Conservation (phyloP, 2,329 filamentous ascomycete species). For the Lachnellula arida region DNA sequence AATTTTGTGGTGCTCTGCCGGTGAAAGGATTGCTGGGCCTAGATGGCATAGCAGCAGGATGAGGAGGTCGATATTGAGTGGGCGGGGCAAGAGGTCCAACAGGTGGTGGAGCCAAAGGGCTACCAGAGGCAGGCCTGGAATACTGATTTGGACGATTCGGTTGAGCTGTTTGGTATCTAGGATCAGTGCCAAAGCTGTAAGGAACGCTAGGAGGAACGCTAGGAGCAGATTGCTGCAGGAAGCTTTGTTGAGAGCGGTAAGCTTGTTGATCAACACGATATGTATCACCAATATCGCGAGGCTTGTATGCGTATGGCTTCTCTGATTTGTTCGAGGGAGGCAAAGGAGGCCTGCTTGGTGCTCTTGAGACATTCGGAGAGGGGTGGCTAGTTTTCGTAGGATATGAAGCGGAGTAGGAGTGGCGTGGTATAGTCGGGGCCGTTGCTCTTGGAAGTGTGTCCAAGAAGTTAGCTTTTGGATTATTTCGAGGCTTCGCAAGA, state of each 20-base stretch:
- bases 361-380: conserved; percentile 25
- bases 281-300: conserved; percentile 27
- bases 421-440: conserved; percentile 36
- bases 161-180: conserved; percentile 18
- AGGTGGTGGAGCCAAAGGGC: not conserved
- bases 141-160: not conserved
- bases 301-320: conserved; percentile 52
- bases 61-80: conserved; percentile 15
- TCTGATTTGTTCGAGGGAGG: conserved; percentile 33
- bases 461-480: conserved; percentile 66
- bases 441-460: conserved; percentile 58
- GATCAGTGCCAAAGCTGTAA: conserved; percentile 30
- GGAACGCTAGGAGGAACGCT: conserved; percentile 2
- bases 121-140: not conserved
- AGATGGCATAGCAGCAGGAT: conserved; percentile 8
- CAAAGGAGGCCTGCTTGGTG: conserved; percentile 30
- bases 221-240: conserved; percentile 28
- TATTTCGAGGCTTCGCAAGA: conserved; percentile 53
- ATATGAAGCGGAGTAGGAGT: conserved; percentile 32
- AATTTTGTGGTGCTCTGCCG: conserved; percentile 12
- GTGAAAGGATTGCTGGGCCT: conserved; percentile 26
- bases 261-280: conserved; percentile 31
- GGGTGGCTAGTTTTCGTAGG: conserved; percentile 22
- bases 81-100: conserved; percentile 10
- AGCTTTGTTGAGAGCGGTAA: conserved; percentile 31